A percentile compares a stretch with the other conserved stretches of the same genome.
Evolutionary conservation across 1,139 yeast genomes (phyloP).

Genomic region (Candida freyschussii): DNA sequence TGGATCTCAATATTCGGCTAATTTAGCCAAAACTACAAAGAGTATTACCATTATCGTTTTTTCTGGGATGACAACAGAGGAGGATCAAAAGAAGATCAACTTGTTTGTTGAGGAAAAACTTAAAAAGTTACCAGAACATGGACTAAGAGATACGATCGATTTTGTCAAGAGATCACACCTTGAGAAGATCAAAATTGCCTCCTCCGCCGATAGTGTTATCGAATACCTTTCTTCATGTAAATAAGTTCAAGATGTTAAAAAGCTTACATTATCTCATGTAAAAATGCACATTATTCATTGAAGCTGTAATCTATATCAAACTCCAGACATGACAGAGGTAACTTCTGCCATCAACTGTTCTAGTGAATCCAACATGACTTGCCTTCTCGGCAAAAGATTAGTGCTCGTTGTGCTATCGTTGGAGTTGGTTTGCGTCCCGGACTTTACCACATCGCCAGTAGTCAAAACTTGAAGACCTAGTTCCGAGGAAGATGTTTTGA

Average conservation of each 20-base stretch:
- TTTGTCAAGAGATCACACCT: conserved; percentile 23
- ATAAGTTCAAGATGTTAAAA: conserved; percentile 1
- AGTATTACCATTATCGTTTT: conserved; percentile 39
- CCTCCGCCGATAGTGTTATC: conserved; percentile 9
- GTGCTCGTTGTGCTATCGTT: conserved; percentile 5
- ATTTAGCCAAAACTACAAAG: conserved; percentile 37
- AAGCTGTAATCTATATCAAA: conserved; percentile 1
- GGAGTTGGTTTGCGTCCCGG: neutral
- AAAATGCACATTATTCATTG: no score
- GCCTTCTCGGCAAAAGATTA: conserved; percentile 12
- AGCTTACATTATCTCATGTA: neutral
- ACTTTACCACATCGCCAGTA: conserved; percentile 1
- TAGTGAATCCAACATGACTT: conserved; percentile 18
- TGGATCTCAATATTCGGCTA: conserved; percentile 37
- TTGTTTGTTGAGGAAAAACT: conserved; percentile 34
- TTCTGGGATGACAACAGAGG: conserved; percentile 38
- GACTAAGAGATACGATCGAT: conserved; percentile 24
- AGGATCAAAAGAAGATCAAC: conserved; percentile 27
- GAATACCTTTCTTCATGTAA: conserved; percentile 7
- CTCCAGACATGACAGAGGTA: conserved; percentile 12
- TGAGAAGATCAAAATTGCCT: conserved; percentile 15
- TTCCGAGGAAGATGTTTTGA: conserved; percentile 7
- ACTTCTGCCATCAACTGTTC: conserved; percentile 21
- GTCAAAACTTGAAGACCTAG: no score
- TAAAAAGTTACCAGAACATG: conserved; percentile 34